Conservation (phyloP, 2,329 filamentous ascomycete genomes). For the Elsinoe batatas region DNA sequence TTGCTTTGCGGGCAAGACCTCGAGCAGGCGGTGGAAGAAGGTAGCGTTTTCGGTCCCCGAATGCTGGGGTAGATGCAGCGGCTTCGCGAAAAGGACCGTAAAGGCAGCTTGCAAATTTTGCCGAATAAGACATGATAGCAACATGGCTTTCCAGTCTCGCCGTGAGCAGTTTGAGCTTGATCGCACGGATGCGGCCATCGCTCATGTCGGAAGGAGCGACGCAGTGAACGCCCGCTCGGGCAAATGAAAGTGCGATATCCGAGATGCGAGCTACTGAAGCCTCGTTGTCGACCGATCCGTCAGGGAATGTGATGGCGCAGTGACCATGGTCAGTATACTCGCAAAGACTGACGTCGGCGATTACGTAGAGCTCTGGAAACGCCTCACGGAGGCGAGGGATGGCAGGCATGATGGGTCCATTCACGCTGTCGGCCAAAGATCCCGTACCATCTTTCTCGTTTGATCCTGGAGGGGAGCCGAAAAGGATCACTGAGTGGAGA, state of each 20-base stretch:
- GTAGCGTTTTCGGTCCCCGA: slow-evolving; percentile 93
- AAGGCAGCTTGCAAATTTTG: slow-evolving; percentile 92
- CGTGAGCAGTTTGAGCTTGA: slow-evolving; percentile 96
- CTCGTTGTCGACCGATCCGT: slow-evolving; percentile 85
- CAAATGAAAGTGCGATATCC: slow-evolving; percentile 95
- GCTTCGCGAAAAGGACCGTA: slow-evolving; percentile 98
- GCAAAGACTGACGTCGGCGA: slow-evolving; percentile 89
- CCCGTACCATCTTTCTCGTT: slow-evolving; percentile 82
- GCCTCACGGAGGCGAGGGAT: slow-evolving; percentile 75
- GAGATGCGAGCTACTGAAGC: slow-evolving; percentile 90
- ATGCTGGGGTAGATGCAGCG: slow-evolving; percentile 79
- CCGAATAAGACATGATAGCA: slow-evolving; percentile 93
- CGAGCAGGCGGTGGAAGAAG: slow-evolving; percentile 88
- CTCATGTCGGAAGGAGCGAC: slow-evolving; percentile 99
- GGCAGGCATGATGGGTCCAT: slow-evolving; percentile 78
- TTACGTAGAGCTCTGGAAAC: slow-evolving; percentile 87
- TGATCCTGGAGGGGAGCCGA: slow-evolving; percentile 78
- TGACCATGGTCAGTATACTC: slow-evolving; percentile 98
- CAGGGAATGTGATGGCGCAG: slow-evolving; percentile 88
- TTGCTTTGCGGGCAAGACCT: slow-evolving; percentile 82
- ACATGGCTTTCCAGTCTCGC: slow-evolving; percentile 85
- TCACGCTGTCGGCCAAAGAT: slow-evolving; percentile 83
- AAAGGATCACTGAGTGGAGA: slow-evolving; percentile 84
- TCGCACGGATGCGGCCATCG: slow-evolving; percentile 90
- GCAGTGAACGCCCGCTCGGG: slow-evolving; percentile 89